phyloP scores from a whole-genome alignment of 495 filamentous ascomycete species.

The Hypoxylon rickii region DNA sequence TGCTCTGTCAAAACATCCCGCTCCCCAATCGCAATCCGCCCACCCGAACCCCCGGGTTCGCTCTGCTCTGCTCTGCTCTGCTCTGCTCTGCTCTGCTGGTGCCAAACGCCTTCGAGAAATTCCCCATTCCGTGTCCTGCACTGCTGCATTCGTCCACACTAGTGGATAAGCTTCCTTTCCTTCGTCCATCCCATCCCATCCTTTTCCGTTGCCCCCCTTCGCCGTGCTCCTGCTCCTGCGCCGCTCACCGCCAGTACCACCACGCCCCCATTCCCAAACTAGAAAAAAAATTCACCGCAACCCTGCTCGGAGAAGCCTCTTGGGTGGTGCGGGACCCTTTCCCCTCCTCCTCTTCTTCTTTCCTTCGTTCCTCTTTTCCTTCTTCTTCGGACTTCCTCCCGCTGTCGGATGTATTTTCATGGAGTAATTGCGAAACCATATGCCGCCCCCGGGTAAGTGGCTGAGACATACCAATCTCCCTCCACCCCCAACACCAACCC shows the following conservation, averaged over 20 bases:
- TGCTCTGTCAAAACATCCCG: too few species aligned
- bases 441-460: too few species aligned
- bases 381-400: neutral
- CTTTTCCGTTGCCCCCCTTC: neutral
- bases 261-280: neutral
- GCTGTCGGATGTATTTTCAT: too few species aligned
- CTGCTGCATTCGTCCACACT: neutral
- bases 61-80: too few species aligned
- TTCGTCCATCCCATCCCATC: neutral
- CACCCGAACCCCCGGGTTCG: slow-evolving; percentile 30
- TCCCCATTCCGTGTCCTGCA: neutral
- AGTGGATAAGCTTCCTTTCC: neutral
- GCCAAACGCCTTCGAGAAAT: too few species aligned
- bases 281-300: slow-evolving; percentile 16
- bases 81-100: too few species aligned
- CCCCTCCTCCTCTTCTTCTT: neutral
- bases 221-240: neutral
- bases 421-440: too few species aligned
- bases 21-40: neutral
- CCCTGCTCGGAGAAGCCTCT: slow-evolving; percentile 32
- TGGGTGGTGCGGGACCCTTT: slow-evolving; percentile 15
- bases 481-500: too few species aligned
- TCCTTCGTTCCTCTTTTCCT: neutral
- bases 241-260: slow-evolving; percentile 1
- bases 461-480: too few species aligned